Percentiles rank a stretch among this genome's conserved stretches.
phyloP scores from a whole-genome alignment of 2,329 filamentous ascomycete genomes.

The Torrubiella hemipterigena region DNA sequence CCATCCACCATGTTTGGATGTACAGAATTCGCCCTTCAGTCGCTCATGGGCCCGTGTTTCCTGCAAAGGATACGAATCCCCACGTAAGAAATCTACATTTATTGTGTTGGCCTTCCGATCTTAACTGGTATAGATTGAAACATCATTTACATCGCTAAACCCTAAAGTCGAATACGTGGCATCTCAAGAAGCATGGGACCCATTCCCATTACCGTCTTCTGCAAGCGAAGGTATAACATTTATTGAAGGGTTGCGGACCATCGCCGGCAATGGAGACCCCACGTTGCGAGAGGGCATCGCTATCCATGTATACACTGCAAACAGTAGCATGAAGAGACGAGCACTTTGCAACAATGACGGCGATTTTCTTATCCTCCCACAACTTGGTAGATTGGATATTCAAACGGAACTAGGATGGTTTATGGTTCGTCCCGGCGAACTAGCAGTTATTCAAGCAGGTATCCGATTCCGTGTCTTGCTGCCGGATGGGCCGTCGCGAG shows the following conservation, averaged over 20 bases:
- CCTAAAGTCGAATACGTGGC: conserved; percentile 30
- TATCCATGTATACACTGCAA: conserved; percentile 34
- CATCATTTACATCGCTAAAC: conserved; percentile 33
- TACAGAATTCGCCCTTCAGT: conserved; percentile 20
- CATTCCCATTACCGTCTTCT: conserved; percentile 18
- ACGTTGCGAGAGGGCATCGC: conserved; percentile 35
- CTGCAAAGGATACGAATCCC: conserved; percentile 17
- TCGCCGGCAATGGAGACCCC: conserved; percentile 37
- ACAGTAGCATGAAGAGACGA: conserved; percentile 30
- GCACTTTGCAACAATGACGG: conserved; percentile 49
- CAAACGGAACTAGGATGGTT: conserved; percentile 56
- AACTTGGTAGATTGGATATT: conserved; percentile 53
- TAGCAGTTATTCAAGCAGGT: conserved; percentile 55
- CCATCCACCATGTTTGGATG: conserved; percentile 21
- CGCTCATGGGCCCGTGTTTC: conserved; percentile 13
- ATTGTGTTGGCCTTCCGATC: not conserved
- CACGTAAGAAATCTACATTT: not conserved
- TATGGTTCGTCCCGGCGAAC: conserved; percentile 55
- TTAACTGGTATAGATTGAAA: conserved; percentile 15
- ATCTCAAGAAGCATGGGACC: conserved; percentile 36
- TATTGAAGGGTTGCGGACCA: conserved; percentile 32
- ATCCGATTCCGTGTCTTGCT: conserved; percentile 29
- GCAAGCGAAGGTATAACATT: conserved; percentile 33
- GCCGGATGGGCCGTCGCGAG: conserved; percentile 43
- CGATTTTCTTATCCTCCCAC: conserved; percentile 53